phyloP scores from a whole-genome alignment of 495 filamentous ascomycete genomes.

The Penicillium cataractarum region DNA sequence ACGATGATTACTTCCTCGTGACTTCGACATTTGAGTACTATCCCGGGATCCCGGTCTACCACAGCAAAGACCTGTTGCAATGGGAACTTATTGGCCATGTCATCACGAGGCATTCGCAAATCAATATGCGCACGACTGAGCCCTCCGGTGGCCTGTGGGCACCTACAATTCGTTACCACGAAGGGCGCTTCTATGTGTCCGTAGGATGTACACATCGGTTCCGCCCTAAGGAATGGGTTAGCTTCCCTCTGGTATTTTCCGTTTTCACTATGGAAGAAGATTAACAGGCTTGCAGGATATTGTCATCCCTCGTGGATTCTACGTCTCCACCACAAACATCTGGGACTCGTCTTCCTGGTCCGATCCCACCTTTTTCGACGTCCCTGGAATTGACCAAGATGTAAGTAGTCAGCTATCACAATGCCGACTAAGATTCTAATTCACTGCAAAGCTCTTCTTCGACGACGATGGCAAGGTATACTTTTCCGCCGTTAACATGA shows the following conservation, averaged over 20 bases:
- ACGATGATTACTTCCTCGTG: neutral
- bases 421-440: neutral
- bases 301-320: neutral
- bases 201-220: neutral
- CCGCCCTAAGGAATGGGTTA: neutral
- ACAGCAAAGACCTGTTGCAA: neutral
- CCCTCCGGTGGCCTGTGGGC: neutral
- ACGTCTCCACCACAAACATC: neutral
- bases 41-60: neutral
- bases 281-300: neutral
- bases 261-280: neutral
- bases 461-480: neutral
- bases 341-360: constrained; percentile 1
- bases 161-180: neutral
- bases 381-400: neutral
- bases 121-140: neutral
- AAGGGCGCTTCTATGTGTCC: neutral
- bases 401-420: neutral
- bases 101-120: neutral
- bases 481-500: neutral
- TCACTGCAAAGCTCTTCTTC: neutral
- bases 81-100: neutral
- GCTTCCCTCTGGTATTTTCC: neutral
- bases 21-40: neutral
- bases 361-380: neutral